A percentile compares a stretch with the other conserved stretches of the same genome.
Conservation (phyloP, 306 rosid genomes). For the Cyamopsis tetragonoloba region DNA sequence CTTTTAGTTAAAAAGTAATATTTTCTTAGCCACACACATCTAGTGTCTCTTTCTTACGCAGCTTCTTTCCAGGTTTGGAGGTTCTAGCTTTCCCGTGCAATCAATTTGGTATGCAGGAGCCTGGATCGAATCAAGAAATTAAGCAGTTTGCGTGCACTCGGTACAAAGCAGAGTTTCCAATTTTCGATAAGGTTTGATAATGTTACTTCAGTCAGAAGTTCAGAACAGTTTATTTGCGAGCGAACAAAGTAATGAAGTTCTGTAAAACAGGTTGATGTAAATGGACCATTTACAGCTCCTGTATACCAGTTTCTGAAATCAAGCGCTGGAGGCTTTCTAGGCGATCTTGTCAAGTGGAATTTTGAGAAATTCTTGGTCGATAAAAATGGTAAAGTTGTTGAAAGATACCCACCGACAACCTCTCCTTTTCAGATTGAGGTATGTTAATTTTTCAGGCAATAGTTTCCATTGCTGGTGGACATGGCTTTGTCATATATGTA, state of each 20-base stretch:
- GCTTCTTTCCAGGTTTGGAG: slow-evolving; percentile 69
- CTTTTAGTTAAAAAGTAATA: neutral
- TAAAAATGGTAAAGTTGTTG: slow-evolving; percentile 90
- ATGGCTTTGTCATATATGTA: neutral
- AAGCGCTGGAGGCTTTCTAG: slow-evolving; percentile 84
- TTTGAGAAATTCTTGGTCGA: slow-evolving; percentile 96
- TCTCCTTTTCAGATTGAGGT: slow-evolving; percentile 99
- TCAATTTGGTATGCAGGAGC: slow-evolving; percentile 98
- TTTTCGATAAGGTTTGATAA: slow-evolving; percentile 80
- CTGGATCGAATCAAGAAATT: slow-evolving; percentile 88
- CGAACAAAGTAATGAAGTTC: slow-evolving; percentile 17
- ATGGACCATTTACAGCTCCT: slow-evolving; percentile 94
- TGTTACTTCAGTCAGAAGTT: slow-evolving; percentile 13
- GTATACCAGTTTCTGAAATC: slow-evolving; percentile 90
- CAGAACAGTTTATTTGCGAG: slow-evolving; percentile 1
- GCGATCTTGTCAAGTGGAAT: slow-evolving; percentile 90
- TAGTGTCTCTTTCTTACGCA: neutral
- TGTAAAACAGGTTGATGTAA: slow-evolving; percentile 84
- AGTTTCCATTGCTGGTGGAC: neutral
- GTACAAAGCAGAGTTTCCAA: slow-evolving; percentile 91
- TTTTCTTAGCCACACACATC: slow-evolving; percentile 15
- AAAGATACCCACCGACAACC: slow-evolving; percentile 91
- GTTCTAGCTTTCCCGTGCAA: slow-evolving; percentile 96
- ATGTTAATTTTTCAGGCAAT: neutral
- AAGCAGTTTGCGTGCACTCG: slow-evolving; percentile 94